phyloP scores from a whole-genome alignment of 164 flowering plant genomes.

The Vitis rotundifolia region DNA sequence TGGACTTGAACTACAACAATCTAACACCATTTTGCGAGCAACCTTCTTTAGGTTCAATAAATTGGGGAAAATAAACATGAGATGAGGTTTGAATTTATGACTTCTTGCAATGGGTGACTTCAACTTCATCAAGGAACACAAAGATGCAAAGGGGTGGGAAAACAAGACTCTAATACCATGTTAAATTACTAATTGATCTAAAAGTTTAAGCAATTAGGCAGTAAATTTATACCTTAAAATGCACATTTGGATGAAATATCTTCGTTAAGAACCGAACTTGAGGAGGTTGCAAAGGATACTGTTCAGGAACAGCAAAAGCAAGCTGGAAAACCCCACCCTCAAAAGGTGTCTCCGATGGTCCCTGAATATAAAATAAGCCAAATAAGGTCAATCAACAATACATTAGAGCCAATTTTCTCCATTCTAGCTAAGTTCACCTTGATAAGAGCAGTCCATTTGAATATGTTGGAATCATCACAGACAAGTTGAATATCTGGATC shows the following conservation, averaged over 20 bases:
- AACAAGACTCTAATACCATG: too few relatives aligned
- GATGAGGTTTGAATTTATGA: too few relatives aligned
- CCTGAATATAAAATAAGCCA: slow-evolving; percentile 38
- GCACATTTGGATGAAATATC: slow-evolving; percentile 98
- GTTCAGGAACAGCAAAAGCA: slow-evolving; percentile 92
- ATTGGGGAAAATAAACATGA: too few relatives aligned
- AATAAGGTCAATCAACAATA: not conserved
- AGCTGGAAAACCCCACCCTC: slow-evolving; percentile 98
- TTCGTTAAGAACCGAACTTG: slow-evolving; percentile 95
- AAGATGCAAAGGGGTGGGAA: too few relatives aligned
- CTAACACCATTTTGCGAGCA: too few relatives aligned
- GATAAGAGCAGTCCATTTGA: slow-evolving; percentile 95
- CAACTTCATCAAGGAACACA: too few relatives aligned
- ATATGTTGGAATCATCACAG: slow-evolving; percentile 94
- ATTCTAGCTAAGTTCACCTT: slow-evolving; percentile 48
- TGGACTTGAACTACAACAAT: too few relatives aligned
- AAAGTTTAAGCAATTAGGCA: not conserved
- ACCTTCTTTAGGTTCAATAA: too few relatives aligned
- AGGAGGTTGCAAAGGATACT: slow-evolving; percentile 97
- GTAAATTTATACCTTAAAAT: slow-evolving; percentile 71
- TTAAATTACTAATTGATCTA: too few relatives aligned
- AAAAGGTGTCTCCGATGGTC: slow-evolving; percentile 95
- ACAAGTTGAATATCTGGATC: slow-evolving; percentile 91
- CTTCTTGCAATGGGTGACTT: too few relatives aligned
- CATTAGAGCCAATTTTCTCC: not conserved